A percentile compares a stretch with the other conserved stretches of the same genome.
phyloP scores from a whole-genome alignment of 2,329 filamentous ascomycete species.

The Fusarium concolor region DNA sequence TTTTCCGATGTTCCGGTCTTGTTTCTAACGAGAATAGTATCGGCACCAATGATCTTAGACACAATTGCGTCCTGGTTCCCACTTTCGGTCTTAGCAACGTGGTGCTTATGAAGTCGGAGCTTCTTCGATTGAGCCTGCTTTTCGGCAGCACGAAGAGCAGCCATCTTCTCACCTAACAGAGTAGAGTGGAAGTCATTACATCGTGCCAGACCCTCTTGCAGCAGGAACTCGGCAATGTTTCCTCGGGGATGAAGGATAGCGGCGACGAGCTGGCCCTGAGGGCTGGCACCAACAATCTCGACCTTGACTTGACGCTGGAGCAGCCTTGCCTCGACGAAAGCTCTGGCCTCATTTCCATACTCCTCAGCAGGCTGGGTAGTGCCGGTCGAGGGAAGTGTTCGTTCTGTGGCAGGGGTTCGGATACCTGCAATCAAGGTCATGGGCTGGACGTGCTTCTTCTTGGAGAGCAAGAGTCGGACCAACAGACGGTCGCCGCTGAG shows the following conservation, averaged over 20 bases:
- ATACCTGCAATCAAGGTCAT: conserved; percentile 91
- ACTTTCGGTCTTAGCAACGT: conserved; percentile 75
- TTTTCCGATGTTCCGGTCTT: conserved; percentile 85
- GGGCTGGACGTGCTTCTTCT: conserved; percentile 88
- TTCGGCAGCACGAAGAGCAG: conserved; percentile 84
- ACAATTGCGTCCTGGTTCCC: conserved; percentile 84
- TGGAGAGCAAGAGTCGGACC: conserved; percentile 81
- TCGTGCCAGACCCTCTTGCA: conserved; percentile 88
- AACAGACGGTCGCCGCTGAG: conserved; percentile 92
- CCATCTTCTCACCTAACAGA: conserved; percentile 90
- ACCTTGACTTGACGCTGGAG: conserved; percentile 88
- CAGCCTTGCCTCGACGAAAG: conserved; percentile 86
- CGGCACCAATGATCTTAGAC: conserved; percentile 85
- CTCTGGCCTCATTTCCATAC: conserved; percentile 87
- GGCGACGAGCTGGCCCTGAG: conserved; percentile 91
- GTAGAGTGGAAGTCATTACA: conserved; percentile 98
- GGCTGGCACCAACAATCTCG: conserved; percentile 85
- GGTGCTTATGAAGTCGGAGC: conserved; percentile 83
- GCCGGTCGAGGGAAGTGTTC: conserved; percentile 81
- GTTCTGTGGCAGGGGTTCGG: conserved; percentile 88
- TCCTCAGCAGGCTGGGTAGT: conserved; percentile 88
- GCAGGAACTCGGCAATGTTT: conserved; percentile 90
- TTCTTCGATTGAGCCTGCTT: conserved; percentile 82
- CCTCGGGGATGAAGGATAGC: conserved; percentile 88
- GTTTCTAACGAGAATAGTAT: conserved; percentile 87